Evolutionary conservation across 2,329 filamentous ascomycete genomes (phyloP).

Genomic region (Curvularia spicifera): DNA sequence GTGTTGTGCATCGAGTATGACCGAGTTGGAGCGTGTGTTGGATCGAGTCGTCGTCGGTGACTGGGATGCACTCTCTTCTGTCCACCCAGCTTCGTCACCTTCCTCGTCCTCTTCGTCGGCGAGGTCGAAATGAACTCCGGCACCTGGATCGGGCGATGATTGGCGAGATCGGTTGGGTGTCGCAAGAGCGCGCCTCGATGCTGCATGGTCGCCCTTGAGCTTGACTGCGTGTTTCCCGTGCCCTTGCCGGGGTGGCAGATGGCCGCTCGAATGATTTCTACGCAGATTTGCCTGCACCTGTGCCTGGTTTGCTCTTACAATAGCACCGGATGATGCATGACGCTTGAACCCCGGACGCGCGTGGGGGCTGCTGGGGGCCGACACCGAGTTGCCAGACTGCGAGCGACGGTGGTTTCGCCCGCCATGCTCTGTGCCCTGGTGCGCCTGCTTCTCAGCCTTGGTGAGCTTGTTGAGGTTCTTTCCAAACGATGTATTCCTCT

Average conservation of each 20-base stretch:
- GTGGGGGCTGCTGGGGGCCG: conserved; percentile 44
- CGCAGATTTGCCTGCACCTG: conserved; percentile 46
- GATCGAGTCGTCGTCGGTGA: conserved; percentile 51
- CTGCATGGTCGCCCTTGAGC: conserved; percentile 43
- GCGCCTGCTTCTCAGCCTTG: conserved; percentile 39
- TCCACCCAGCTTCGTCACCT: conserved; percentile 49
- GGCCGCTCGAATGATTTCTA: conserved; percentile 55
- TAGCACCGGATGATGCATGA: conserved; percentile 51
- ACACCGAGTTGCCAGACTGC: conserved; percentile 47
- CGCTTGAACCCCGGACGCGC: conserved; percentile 51
- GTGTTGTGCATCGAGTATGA: conserved; percentile 45
- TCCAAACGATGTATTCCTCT: conserved; percentile 49
- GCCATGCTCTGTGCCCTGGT: conserved; percentile 35
- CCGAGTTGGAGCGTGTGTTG: conserved; percentile 51
- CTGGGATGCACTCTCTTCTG: conserved; percentile 52
- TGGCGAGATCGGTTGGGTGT: conserved; percentile 41
- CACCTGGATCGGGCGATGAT: conserved; percentile 45
- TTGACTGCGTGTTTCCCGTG: conserved; percentile 50
- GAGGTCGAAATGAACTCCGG: conserved; percentile 52
- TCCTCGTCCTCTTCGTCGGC: conserved; percentile 37
- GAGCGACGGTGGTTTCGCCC: conserved; percentile 48
- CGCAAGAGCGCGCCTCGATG: conserved; percentile 39
- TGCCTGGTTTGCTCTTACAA: conserved; percentile 43
- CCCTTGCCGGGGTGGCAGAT: conserved; percentile 51
- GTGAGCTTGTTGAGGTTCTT: conserved; percentile 53